These are phyloP conservation scores for Hagleromyces aurorensis DNA, from an alignment of 805 yeast genomes.

Conservation along the genomic window DNA sequence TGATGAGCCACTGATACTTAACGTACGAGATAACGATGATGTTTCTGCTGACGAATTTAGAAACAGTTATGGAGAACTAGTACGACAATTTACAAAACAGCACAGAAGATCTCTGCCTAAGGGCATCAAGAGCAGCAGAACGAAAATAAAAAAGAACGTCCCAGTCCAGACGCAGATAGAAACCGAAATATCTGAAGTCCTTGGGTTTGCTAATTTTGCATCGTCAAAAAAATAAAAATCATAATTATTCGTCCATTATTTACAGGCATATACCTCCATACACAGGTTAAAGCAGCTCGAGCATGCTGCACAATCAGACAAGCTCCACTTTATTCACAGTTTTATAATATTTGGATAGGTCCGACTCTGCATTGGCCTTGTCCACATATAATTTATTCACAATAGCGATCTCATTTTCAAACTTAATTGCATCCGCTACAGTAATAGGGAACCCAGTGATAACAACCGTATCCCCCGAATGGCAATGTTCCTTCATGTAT, in stretches of 20 bases:
- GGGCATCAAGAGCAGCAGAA: conserved; percentile 33
- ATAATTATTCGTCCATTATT: conserved; percentile 2
- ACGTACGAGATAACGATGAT: conserved; percentile 32
- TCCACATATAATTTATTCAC: conserved; percentile 33
- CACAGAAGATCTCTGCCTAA: conserved; percentile 35
- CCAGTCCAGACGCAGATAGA: conserved; percentile 8
- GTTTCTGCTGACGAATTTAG: conserved; percentile 45
- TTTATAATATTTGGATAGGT: conserved; percentile 54
- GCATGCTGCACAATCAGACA: conserved; percentile 11
- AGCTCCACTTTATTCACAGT: conserved; percentile 49
- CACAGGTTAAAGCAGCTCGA: too few species aligned
- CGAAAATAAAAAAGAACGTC: conserved; percentile 23
- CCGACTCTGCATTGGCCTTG: conserved; percentile 29
- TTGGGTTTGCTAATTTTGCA: conserved; percentile 59
- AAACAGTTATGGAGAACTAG: conserved; percentile 31
- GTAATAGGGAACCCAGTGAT: conserved; percentile 53
- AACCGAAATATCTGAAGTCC: conserved; percentile 31
- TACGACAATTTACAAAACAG: conserved; percentile 25
- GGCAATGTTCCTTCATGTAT: conserved; percentile 22
- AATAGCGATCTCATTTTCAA: conserved; percentile 60
- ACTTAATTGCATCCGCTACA: conserved; percentile 60
- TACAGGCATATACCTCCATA: conserved; percentile 3
- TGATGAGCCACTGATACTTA: conserved; percentile 25
- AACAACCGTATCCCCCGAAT: conserved; percentile 38
- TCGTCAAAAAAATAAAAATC: conserved; percentile 35